Percentiles rank a stretch among this genome's conserved stretches.
phyloP scores from a whole-genome alignment of 768 basidiomycete species.

The Pleurotus tuber-regium region DNA sequence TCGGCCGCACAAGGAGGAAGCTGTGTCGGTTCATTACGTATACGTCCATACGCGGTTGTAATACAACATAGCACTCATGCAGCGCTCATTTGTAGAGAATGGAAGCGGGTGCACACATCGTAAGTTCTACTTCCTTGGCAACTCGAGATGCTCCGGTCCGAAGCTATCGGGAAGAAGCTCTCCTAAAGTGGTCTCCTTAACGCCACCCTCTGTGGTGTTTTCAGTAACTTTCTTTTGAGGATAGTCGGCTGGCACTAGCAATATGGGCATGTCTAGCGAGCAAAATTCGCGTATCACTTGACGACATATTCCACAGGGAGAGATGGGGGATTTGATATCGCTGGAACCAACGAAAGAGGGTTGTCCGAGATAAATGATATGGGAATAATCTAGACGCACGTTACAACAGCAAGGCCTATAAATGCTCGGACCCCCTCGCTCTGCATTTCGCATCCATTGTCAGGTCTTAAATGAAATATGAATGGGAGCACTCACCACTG shows the following conservation, averaged over 20 bases:
- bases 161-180: slow-evolving; percentile 84
- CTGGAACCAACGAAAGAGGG: no score
- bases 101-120: no score
- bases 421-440: slow-evolving; percentile 77
- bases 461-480: background rate
- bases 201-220: slow-evolving; percentile 45
- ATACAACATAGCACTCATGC: no score
- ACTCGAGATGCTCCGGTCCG: slow-evolving; percentile 78
- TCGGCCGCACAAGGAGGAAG: no score
- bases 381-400: slow-evolving; percentile 45
- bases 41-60: no score
- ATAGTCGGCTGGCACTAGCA: slow-evolving; percentile 69
- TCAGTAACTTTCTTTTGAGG: slow-evolving; percentile 34
- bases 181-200: slow-evolving; percentile 64
- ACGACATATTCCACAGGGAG: slow-evolving; percentile 94
- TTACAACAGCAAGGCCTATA: slow-evolving; percentile 74
- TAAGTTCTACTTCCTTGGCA: slow-evolving; percentile 35
- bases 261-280: slow-evolving; percentile 63
- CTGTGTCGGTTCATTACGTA: no score
- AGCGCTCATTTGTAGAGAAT: no score
- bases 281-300: slow-evolving; percentile 91
- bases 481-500: slow-evolving; percentile 57
- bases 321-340: slow-evolving; percentile 62
- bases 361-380: background rate
- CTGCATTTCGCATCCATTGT: slow-evolving; percentile 32